Conservation (phyloP, 441 rosid genomes). For the Viola pubescens region DNA sequence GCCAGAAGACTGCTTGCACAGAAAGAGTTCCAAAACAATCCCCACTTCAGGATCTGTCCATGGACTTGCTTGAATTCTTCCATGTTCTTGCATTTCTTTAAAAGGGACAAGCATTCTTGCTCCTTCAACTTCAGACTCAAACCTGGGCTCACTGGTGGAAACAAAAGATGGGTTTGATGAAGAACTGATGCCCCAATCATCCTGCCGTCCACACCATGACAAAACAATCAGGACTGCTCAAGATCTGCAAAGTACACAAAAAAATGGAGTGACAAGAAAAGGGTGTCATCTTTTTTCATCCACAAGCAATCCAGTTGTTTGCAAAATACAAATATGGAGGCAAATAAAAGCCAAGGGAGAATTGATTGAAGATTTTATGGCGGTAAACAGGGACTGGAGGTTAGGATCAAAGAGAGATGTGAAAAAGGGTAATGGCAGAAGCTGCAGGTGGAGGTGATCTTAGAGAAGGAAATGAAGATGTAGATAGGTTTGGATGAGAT, state of each 20-base stretch:
- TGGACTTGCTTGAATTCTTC: slow-evolving; percentile 59
- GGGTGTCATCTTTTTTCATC: background rate
- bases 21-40: slow-evolving; percentile 43
- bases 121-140: slow-evolving; percentile 32
- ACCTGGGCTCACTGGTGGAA: slow-evolving; percentile 24
- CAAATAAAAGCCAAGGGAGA: background rate
- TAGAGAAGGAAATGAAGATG: background rate
- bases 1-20: slow-evolving; percentile 48
- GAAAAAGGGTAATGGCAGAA: background rate
- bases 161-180: slow-evolving; percentile 23
- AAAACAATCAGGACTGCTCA: slow-evolving; percentile 8
- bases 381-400: background rate
- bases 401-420: background rate
- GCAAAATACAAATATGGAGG: background rate
- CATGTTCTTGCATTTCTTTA: slow-evolving; percentile 51
- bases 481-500: slow-evolving; percentile 15
- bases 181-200: slow-evolving; percentile 40
- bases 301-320: background rate
- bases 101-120: slow-evolving; percentile 44
- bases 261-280: background rate
- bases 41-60: slow-evolving; percentile 52
- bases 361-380: background rate
- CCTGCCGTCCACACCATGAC: slow-evolving; percentile 25
- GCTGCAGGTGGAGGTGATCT: background rate
- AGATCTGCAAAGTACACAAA: background rate